Conservation (phyloP, 129 eudicot species). For the Helichrysum umbraculigerum region DNA sequence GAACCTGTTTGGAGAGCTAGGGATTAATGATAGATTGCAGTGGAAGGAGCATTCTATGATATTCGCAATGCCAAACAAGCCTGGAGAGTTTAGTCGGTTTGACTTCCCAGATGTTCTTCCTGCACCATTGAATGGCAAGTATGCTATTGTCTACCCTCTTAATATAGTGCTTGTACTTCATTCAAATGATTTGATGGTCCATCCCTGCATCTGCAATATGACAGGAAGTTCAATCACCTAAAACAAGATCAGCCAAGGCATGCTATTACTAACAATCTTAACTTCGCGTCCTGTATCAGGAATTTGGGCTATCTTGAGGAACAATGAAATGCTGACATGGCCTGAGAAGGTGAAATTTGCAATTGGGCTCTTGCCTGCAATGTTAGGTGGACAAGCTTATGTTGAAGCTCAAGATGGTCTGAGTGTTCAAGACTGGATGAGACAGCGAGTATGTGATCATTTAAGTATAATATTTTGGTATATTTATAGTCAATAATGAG, state of each 20-base stretch:
- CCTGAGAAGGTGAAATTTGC: slow-evolving; percentile 98
- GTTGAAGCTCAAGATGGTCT: slow-evolving; percentile 98
- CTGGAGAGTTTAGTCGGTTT: slow-evolving; percentile 91
- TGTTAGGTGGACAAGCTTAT: slow-evolving; percentile 91
- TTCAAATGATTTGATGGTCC: slow-evolving; percentile 1
- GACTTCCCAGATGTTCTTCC: slow-evolving; percentile 94
- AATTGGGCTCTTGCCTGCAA: slow-evolving; percentile 95
- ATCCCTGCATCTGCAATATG: slow-evolving; percentile 5
- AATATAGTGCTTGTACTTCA: neutral
- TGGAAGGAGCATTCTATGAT: slow-evolving; percentile 99
- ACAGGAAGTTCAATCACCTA: slow-evolving; percentile 8
- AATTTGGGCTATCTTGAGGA: slow-evolving; percentile 90
- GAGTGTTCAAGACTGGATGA: slow-evolving; percentile 97
- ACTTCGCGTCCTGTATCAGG: slow-evolving; percentile 47
- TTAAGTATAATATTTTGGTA: neutral
- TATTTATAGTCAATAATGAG: neutral
- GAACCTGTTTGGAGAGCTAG: slow-evolving; percentile 94
- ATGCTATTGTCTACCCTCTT: neutral
- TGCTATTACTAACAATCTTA: neutral
- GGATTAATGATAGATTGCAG: slow-evolving; percentile 87
- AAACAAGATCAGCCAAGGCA: slow-evolving; percentile 2
- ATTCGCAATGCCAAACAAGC: slow-evolving; percentile 96
- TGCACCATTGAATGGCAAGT: slow-evolving; percentile 87
- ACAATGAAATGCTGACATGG: slow-evolving; percentile 99
- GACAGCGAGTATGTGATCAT: slow-evolving; percentile 66